phyloP scores from a whole-genome alignment of 2,329 filamentous ascomycete species.

The Sporothrix pseudoabietina region DNA sequence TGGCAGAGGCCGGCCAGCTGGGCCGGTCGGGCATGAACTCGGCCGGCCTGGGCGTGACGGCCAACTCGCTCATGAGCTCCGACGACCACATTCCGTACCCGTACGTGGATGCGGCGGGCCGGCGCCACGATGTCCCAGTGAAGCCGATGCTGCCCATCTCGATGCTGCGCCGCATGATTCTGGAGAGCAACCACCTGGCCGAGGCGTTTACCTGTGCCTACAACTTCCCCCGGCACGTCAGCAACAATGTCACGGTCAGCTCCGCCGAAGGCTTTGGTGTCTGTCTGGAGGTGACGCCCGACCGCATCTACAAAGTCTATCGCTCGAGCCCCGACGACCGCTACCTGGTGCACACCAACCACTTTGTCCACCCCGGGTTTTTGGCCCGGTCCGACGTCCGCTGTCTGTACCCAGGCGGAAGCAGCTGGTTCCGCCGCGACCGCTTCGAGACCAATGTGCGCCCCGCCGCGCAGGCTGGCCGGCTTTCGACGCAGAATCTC shows the following conservation, averaged over 20 bases:
- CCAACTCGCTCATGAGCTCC: conserved; percentile 38
- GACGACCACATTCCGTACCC: conserved; percentile 36
- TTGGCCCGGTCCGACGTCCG: conserved; percentile 31
- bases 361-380: conserved; percentile 37
- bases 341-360: conserved; percentile 39
- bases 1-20: conserved; percentile 41
- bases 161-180: conserved; percentile 36
- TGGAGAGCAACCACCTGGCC: conserved; percentile 35
- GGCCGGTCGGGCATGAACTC: conserved; percentile 39
- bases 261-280: conserved; percentile 35
- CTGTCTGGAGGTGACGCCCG: conserved; percentile 38
- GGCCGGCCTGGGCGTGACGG: conserved; percentile 37
- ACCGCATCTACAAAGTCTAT: conserved; percentile 33
- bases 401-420: conserved; percentile 35
- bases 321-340: conserved; percentile 31
- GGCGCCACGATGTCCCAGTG: conserved; percentile 21
- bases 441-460: conserved; percentile 33
- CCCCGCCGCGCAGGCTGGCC: conserved; percentile 10
- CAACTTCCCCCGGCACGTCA: conserved; percentile 37
- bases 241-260: conserved; percentile 37
- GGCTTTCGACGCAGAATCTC: conserved; percentile 28
- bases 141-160: conserved; percentile 36
- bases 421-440: conserved; percentile 35
- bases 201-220: conserved; percentile 32
- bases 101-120: conserved; percentile 23